Evolutionary conservation across 73 alveolate species (phyloP).

Genomic region (Paraurostyla sp.): DNA sequence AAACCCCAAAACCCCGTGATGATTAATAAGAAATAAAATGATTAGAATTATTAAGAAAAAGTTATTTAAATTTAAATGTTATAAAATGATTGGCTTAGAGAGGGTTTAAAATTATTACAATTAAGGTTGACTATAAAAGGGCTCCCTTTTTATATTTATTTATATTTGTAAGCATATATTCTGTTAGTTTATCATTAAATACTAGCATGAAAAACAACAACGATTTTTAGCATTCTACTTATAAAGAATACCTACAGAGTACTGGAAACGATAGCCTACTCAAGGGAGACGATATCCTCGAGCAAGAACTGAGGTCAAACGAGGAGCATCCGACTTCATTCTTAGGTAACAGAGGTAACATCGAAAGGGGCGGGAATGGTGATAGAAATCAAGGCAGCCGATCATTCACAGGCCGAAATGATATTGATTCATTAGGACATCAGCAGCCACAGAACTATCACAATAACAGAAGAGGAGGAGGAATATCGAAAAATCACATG

Average conservation of each 20-base stretch:
- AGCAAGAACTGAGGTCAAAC: slow-evolving; percentile 23
- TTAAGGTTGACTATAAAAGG: neutral
- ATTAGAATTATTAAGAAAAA: no score
- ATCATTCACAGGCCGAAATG: neutral
- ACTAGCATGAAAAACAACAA: slow-evolving; percentile 14
- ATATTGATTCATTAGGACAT: neutral
- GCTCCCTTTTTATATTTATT: slow-evolving; percentile 6
- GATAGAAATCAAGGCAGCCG: neutral
- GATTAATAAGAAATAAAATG: no score
- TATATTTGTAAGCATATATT: neutral
- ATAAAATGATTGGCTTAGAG: slow-evolving; percentile 39
- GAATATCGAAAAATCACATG: neutral
- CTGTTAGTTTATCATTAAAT: neutral
- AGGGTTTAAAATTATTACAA: slow-evolving; percentile 21
- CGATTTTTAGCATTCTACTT: neutral
- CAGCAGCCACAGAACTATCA: neutral
- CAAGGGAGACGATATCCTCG: neutral
- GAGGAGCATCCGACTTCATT: slow-evolving; percentile 4
- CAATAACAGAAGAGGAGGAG: neutral
- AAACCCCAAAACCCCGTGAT: no score
- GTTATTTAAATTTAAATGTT: neutral
- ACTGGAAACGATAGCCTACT: neutral
- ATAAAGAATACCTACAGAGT: neutral
- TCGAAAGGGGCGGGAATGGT: neutral
- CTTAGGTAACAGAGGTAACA: neutral